These are phyloP conservation scores for Aegilops tauschii DNA, from an alignment of 176 grass and related monocot species.

Conservation along the genomic window DNA sequence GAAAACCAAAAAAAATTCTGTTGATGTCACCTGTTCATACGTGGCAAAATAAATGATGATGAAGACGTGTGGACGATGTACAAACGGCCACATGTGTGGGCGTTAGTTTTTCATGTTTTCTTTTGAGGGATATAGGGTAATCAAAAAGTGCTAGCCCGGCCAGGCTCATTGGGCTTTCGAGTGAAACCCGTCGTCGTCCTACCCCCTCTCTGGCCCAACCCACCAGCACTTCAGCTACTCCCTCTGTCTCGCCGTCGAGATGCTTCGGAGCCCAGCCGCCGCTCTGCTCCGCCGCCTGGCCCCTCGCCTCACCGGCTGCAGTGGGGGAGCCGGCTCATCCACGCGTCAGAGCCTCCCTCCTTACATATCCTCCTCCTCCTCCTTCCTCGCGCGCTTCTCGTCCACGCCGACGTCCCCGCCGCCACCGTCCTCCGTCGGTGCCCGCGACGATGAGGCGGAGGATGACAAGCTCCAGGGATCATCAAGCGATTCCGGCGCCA, in stretches of 20 bases:
- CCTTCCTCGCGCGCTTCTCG: conserved; percentile 29
- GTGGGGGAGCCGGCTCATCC: not conserved
- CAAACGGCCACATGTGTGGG: too few species aligned
- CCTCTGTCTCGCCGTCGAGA: conserved; percentile 30
- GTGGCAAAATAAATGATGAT: too few species aligned
- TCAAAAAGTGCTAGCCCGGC: too few species aligned
- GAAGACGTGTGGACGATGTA: too few species aligned
- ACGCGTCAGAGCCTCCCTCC: not conserved
- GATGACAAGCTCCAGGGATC: not conserved
- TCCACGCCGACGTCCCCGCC: conserved; percentile 25
- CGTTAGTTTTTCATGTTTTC: too few species aligned
- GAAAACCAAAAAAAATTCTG: too few species aligned
- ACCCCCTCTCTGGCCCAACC: conserved; percentile 15
- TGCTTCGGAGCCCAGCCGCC: conserved; percentile 62
- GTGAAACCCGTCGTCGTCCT: not conserved
- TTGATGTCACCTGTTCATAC: too few species aligned
- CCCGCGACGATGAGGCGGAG: not conserved
- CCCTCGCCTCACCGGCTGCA: conserved; percentile 41
- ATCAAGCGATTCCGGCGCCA: not conserved
- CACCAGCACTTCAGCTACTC: not conserved
- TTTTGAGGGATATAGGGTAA: too few species aligned
- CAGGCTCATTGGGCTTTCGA: not conserved
- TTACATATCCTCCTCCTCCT: conserved; percentile 26
- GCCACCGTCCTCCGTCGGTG: conserved; percentile 6
- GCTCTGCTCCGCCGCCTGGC: conserved; percentile 46